phyloP scores from a whole-genome alignment of 306 rosid genomes.

The Ziziphus jujuba region DNA sequence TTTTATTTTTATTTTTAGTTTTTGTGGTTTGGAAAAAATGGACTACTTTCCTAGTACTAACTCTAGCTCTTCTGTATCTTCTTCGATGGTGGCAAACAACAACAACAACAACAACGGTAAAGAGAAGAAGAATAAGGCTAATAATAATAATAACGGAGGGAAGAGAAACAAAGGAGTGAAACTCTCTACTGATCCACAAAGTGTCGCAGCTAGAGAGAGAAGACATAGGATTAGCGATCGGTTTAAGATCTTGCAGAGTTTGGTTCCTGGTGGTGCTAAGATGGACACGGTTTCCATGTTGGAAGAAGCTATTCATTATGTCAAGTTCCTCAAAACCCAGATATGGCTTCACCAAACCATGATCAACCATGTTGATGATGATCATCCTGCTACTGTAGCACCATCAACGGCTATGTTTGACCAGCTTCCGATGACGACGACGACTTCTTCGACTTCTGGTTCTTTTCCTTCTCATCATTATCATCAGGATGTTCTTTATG shows the following conservation, averaged over 20 bases:
- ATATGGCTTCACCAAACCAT: conserved; percentile 80
- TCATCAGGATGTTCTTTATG: neutral
- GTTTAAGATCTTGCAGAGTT: conserved; percentile 85
- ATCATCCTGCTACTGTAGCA: too few relatives aligned
- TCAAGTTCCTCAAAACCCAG: conserved; percentile 78
- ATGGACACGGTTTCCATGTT: conserved; percentile 92
- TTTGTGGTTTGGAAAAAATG: conserved; percentile 35
- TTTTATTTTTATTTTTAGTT: too few relatives aligned
- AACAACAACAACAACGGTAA: conserved; percentile 19
- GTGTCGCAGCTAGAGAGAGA: conserved; percentile 89
- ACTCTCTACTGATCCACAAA: conserved; percentile 91
- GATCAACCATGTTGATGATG: conserved; percentile 38
- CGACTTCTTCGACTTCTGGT: too few relatives aligned
- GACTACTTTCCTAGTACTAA: conserved; percentile 25
- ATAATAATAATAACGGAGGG: neutral
- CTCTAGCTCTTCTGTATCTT: conserved; percentile 14
- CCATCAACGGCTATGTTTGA: too few relatives aligned
- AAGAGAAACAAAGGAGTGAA: conserved; percentile 40
- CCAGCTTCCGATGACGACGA: too few relatives aligned
- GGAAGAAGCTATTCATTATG: conserved; percentile 84
- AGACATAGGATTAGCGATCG: conserved; percentile 87
- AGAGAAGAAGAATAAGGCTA: conserved; percentile 24
- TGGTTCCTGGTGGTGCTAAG: conserved; percentile 87
- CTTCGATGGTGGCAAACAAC: conserved; percentile 36
- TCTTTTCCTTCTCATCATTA: conserved; percentile 11